Conservation (phyloP, 495 filamentous ascomycete species). For the Hyphodiscus hymeniophilus region DNA sequence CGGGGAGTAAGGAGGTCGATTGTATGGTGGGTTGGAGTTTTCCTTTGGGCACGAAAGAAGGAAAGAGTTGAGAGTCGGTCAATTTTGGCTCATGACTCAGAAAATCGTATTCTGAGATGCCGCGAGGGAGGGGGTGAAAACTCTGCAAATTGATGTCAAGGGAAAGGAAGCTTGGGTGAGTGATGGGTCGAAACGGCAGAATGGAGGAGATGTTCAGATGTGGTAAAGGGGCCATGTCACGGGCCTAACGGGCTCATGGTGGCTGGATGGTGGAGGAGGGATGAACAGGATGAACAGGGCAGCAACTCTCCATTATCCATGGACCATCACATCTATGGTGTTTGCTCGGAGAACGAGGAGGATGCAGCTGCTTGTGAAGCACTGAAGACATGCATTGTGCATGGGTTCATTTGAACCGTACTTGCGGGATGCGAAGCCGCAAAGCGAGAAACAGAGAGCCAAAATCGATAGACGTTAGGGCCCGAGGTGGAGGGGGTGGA, state of each 20-base stretch:
- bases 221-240: too few species aligned
- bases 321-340: too few species aligned
- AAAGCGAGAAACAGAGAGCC: too few species aligned
- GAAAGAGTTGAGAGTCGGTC: constrained; percentile 8
- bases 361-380: too few species aligned
- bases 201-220: neutral
- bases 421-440: too few species aligned
- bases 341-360: neutral
- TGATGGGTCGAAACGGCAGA: constrained; percentile 9
- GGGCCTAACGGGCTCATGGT: too few species aligned
- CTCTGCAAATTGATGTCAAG: constrained; percentile 20
- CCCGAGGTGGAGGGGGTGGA: too few species aligned
- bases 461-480: constrained; percentile 7
- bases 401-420: too few species aligned
- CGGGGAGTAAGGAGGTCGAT: neutral
- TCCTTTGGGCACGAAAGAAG: constrained; percentile 5
- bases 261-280: too few species aligned
- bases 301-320: too few species aligned
- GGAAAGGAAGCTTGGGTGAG: constrained; percentile 16
- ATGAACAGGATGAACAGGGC: too few species aligned
- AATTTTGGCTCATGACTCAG: constrained; percentile 9
- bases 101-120: neutral
- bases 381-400: too few species aligned
- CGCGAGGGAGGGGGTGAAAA: constrained; percentile 13
- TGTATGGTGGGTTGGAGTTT: neutral